phyloP scores from a whole-genome alignment of 2,329 filamentous ascomycete species.

The Curvularia hawaiiensis region DNA sequence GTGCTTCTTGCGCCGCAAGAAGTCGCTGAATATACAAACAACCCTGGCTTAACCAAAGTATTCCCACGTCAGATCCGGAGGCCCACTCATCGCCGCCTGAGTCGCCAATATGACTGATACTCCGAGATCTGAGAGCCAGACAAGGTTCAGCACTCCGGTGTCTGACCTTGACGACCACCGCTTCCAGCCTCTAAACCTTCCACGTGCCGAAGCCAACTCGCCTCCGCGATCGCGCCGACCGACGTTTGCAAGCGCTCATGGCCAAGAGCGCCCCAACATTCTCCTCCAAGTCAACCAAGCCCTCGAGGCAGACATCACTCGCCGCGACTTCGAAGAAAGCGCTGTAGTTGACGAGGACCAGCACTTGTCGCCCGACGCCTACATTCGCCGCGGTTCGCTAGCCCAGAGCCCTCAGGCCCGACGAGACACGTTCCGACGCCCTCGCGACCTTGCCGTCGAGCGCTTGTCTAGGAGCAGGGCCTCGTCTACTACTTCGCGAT shows the following conservation, averaged over 20 bases:
- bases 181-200: conserved; percentile 65
- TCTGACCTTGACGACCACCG: conserved; percentile 89
- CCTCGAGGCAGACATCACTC: conserved; percentile 50
- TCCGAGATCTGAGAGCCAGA: conserved; percentile 70
- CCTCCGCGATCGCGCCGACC: conserved; percentile 63
- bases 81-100: conserved; percentile 31
- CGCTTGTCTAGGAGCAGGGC: conserved; percentile 50
- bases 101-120: conserved; percentile 57
- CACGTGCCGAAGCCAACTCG: conserved; percentile 62
- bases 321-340: conserved; percentile 89
- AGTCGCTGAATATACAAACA: conserved; percentile 14
- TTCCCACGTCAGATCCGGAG: conserved; percentile 20
- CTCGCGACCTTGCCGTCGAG: conserved; percentile 43
- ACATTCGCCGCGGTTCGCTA: conserved; percentile 55
- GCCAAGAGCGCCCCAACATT: conserved; percentile 50
- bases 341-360: conserved; percentile 78
- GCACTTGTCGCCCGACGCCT: conserved; percentile 50
- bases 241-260: conserved; percentile 71
- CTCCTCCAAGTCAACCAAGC: conserved; percentile 53
- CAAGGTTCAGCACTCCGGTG: conserved; percentile 74
- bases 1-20: conserved; percentile 41
- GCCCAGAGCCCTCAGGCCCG: conserved; percentile 47
- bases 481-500: conserved; percentile 64
- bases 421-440: conserved; percentile 52
- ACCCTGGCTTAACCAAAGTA: conserved; percentile 16